Conservation (phyloP, 106 monocot genomes). For the Narthecium ossifragum region DNA sequence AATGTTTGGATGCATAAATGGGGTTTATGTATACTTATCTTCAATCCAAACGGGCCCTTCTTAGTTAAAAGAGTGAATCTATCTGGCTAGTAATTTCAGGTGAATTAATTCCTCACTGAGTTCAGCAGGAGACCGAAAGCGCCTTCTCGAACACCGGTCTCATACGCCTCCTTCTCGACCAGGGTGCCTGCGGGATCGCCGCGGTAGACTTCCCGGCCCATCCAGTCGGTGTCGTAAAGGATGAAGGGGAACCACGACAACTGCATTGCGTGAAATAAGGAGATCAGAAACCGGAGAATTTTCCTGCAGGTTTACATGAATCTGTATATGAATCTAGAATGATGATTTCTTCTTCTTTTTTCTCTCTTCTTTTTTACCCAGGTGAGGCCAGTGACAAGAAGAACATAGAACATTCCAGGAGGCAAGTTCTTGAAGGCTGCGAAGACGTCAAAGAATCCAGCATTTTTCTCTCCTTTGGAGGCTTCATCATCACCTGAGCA, state of each 20-base stretch:
- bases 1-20: too few relatives aligned
- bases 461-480: constrained; percentile 4
- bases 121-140: constrained; percentile 88
- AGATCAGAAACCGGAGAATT: too few relatives aligned
- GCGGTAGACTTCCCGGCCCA: constrained; percentile 97
- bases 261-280: constrained; percentile 28
- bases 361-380: constrained; percentile 66
- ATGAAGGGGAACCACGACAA: constrained; percentile 97
- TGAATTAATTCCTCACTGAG: constrained; percentile 47
- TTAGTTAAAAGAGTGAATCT: too few relatives aligned
- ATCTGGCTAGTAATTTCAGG: too few relatives aligned
- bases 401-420: constrained; percentile 55
- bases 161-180: constrained; percentile 37
- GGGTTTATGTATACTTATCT: not conserved
- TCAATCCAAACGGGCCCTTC: too few relatives aligned
- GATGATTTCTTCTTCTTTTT: too few relatives aligned
- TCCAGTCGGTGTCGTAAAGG: constrained; percentile 97
- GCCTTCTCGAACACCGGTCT: constrained; percentile 77
- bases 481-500: constrained; percentile 9
- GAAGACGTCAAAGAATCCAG: constrained; percentile 21
- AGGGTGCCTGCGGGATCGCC: constrained; percentile 67
- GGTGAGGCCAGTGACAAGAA: constrained; percentile 50
- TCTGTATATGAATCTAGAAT: too few relatives aligned
- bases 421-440: constrained; percentile 52
- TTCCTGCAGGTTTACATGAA: too few relatives aligned